A percentile compares a stretch with the other conserved stretches of the same genome.
Conservation (phyloP, 2,329 filamentous ascomycete species). For the Ceratocystis variospora region DNA sequence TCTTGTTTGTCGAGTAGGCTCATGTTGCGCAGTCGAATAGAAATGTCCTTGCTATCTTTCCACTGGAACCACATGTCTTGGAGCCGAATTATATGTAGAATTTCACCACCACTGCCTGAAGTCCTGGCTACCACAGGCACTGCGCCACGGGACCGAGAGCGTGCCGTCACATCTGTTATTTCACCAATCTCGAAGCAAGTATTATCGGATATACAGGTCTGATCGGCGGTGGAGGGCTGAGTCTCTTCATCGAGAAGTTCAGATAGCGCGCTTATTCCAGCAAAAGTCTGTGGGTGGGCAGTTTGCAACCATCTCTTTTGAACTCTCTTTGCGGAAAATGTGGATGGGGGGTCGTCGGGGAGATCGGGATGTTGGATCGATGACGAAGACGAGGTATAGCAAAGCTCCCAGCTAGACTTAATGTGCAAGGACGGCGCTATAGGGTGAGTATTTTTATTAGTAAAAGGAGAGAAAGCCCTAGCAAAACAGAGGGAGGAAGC, state of each 20-base stretch:
- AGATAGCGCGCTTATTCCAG: slow-evolving; percentile 27
- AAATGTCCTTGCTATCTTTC: slow-evolving; percentile 32
- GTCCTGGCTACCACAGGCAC: slow-evolving; percentile 34
- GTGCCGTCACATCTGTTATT: slow-evolving; percentile 31
- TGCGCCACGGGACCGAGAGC: neutral
- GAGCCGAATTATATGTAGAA: slow-evolving; percentile 41
- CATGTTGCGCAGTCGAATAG: slow-evolving; percentile 35
- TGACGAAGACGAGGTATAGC: slow-evolving; percentile 13
- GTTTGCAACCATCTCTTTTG: slow-evolving; percentile 39
- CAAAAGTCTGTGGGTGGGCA: slow-evolving; percentile 36
- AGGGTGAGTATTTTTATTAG: neutral
- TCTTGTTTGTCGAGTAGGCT: slow-evolving; percentile 33
- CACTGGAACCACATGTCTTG: slow-evolving; percentile 42
- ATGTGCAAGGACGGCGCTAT: slow-evolving; percentile 14
- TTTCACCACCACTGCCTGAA: slow-evolving; percentile 44
- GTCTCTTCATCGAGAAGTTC: slow-evolving; percentile 28
- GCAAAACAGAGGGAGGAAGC: neutral
- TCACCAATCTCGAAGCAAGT: slow-evolving; percentile 42
- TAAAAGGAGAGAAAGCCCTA: neutral
- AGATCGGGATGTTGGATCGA: neutral
- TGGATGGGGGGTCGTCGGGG: neutral
- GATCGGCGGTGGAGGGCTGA: slow-evolving; percentile 9
- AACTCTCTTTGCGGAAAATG: slow-evolving; percentile 19
- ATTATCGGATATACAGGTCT: slow-evolving; percentile 13
- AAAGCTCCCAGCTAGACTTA: slow-evolving; percentile 16